These are phyloP conservation scores for Talaromyces proteolyticus DNA, from an alignment of 495 filamentous ascomycete genomes.

Conservation along the genomic window DNA sequence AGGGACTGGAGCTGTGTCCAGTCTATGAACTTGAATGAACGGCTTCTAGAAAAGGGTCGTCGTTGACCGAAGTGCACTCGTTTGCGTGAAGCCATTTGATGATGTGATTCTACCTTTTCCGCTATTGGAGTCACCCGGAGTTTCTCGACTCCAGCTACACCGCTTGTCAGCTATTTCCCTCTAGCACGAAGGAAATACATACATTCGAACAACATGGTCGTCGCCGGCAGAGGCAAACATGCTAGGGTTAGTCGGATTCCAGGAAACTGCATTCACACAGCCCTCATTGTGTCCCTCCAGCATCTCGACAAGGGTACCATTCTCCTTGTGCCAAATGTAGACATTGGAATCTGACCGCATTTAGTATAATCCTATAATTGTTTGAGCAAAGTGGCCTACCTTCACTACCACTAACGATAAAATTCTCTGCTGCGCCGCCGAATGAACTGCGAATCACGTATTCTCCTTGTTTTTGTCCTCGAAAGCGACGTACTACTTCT, in stretches of 20 bases:
- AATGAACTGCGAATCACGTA: conserved; percentile 78
- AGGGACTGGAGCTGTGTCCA: background rate
- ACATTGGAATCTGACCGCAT: conserved; percentile 60
- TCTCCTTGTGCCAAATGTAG: conserved; percentile 87
- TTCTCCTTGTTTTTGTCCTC: conserved; percentile 62
- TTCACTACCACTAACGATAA: conserved; percentile 88
- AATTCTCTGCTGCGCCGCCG: conserved; percentile 86
- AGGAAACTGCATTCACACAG: conserved; percentile 84
- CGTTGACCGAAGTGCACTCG: conserved; percentile 38
- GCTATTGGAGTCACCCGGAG: conserved; percentile 14
- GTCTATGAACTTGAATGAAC: no score
- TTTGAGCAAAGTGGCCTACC: conserved; percentile 41
- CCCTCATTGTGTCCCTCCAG: conserved; percentile 69
- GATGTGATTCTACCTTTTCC: conserved; percentile 15
- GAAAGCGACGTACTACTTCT: conserved; percentile 64
- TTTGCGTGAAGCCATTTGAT: conserved; percentile 19
- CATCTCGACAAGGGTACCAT: conserved; percentile 65
- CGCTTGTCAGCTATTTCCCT: conserved; percentile 14
- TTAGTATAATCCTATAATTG: conserved; percentile 11
- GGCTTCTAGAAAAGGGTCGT: no score
- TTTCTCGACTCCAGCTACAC: conserved; percentile 35
- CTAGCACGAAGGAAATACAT: background rate
- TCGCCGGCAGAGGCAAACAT: conserved; percentile 93
- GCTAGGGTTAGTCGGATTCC: conserved; percentile 76
- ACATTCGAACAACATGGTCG: conserved; percentile 84